These are phyloP conservation scores for Kwoniella pini DNA, from an alignment of 768 basidiomycete species.

Conservation along the genomic window DNA sequence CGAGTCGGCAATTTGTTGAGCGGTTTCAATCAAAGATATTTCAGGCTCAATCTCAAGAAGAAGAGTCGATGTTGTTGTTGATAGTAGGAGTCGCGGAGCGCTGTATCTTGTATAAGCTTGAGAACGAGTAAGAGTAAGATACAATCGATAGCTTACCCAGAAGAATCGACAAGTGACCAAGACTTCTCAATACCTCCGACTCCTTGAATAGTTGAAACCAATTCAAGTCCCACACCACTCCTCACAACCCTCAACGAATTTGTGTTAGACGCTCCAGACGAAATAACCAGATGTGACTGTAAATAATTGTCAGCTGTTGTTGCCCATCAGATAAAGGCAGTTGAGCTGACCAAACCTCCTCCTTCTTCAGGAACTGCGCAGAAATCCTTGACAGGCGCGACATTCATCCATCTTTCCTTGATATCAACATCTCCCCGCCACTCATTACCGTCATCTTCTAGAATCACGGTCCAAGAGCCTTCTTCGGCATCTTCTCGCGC, in stretches of 20 bases:
- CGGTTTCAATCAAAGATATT: slow-evolving; percentile 4
- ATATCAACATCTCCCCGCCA: slow-evolving; percentile 17
- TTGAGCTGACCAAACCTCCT: slow-evolving; percentile 40
- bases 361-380: slow-evolving; percentile 44
- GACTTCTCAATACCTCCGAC: slow-evolving; percentile 35
- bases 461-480: slow-evolving; percentile 13
- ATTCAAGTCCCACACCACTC: slow-evolving; percentile 51
- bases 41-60: slow-evolving; percentile 24
- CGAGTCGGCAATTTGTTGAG: slow-evolving; percentile 18
- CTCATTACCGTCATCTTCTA: slow-evolving; percentile 15
- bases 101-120: background rate
- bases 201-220: slow-evolving; percentile 32
- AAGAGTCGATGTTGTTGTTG: slow-evolving; percentile 20
- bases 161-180: slow-evolving; percentile 25
- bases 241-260: slow-evolving; percentile 47
- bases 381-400: slow-evolving; percentile 53
- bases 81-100: slow-evolving; percentile 22
- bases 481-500: slow-evolving; percentile 25
- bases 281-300: slow-evolving; percentile 48
- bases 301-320: slow-evolving; percentile 4
- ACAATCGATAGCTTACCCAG: slow-evolving; percentile 13
- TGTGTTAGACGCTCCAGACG: slow-evolving; percentile 46
- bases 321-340: background rate
- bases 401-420: slow-evolving; percentile 48
- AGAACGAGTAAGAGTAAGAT: too few relatives aligned